These are phyloP conservation scores for Furculomyces boomerangus DNA, from an alignment of 371 early-diverging fungal genomes.

Conservation along the genomic window DNA sequence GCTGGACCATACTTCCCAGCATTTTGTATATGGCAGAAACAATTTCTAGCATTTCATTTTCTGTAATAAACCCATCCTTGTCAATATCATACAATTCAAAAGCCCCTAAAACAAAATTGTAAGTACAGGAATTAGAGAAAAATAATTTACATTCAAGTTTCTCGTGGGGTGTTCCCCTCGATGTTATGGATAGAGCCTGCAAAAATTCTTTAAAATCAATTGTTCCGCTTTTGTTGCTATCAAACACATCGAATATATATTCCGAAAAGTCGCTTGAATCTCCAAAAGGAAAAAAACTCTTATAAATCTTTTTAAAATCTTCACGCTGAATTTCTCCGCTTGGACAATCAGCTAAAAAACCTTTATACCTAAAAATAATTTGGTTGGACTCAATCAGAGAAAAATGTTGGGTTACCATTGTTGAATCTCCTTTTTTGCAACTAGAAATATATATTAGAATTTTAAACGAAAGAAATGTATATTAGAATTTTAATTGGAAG, in stretches of 20 bases:
- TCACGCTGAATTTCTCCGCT: slow-evolving; percentile 62
- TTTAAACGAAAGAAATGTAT: too few species aligned
- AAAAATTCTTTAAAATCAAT: slow-evolving; percentile 91
- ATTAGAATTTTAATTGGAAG: too few species aligned
- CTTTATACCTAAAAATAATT: slow-evolving; percentile 51
- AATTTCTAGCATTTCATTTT: slow-evolving; percentile 73
- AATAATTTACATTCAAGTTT: slow-evolving; percentile 46
- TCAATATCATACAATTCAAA: slow-evolving; percentile 83
- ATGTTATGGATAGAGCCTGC: slow-evolving; percentile 66
- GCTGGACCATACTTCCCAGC: slow-evolving; percentile 77
- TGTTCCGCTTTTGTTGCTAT: slow-evolving; percentile 64
- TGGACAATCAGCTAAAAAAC: slow-evolving; percentile 85
- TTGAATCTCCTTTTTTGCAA: slow-evolving; percentile 84
- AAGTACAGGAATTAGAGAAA: background rate
- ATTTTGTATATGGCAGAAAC: slow-evolving; percentile 88
- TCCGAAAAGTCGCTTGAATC: slow-evolving; percentile 81
- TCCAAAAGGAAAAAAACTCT: slow-evolving; percentile 93
- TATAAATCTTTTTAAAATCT: slow-evolving; percentile 85
- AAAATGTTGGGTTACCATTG: slow-evolving; percentile 72
- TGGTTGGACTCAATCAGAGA: background rate
- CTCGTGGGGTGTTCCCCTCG: slow-evolving; percentile 72
- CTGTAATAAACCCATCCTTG: slow-evolving; percentile 71
- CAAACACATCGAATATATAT: slow-evolving; percentile 79
- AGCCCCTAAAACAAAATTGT: slow-evolving; percentile 4
- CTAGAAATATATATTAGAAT: too few species aligned